Evolutionary conservation across 2,329 filamentous ascomycete species (phyloP).

Genomic region (Calcarisporium arbuscula): DNA sequence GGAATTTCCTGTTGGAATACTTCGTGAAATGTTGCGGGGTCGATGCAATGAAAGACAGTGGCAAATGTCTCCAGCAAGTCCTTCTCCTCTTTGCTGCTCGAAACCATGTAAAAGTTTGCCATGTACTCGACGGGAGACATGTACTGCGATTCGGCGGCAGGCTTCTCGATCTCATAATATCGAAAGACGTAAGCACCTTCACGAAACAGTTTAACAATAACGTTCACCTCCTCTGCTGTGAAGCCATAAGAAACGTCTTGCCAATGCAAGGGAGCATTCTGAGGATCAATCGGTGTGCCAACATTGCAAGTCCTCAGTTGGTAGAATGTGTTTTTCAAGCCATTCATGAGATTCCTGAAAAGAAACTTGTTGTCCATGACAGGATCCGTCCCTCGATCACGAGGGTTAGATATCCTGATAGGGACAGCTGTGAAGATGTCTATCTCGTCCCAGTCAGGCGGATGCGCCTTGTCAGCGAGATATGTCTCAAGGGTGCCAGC

Average conservation of each 20-base stretch:
- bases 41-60: conserved; percentile 96
- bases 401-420: conserved; percentile 88
- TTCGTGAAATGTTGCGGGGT: conserved; percentile 96
- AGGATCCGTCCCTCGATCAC: conserved; percentile 82
- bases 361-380: conserved; percentile 97
- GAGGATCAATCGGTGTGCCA: conserved; percentile 61
- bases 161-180: conserved; percentile 89
- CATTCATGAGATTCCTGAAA: conserved; percentile 93
- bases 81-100: conserved; percentile 93
- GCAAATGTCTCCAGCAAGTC: conserved; percentile 96
- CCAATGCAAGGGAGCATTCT: conserved; percentile 83
- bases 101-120: conserved; percentile 91
- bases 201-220: conserved; percentile 94
- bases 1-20: conserved; percentile 98
- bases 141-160: conserved; percentile 63
- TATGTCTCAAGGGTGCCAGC: conserved; percentile 64
- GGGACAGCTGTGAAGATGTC: conserved; percentile 96
- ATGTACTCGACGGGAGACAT: conserved; percentile 85
- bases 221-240: conserved; percentile 91
- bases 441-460: conserved; percentile 94
- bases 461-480: conserved; percentile 71
- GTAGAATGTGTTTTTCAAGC: conserved; percentile 93
- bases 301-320: conserved; percentile 88
- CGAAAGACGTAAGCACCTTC: conserved; percentile 95
- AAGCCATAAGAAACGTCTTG: conserved; percentile 93